Conservation (phyloP, 768 basidiomycete genomes). For the Mycena galopus region DNA sequence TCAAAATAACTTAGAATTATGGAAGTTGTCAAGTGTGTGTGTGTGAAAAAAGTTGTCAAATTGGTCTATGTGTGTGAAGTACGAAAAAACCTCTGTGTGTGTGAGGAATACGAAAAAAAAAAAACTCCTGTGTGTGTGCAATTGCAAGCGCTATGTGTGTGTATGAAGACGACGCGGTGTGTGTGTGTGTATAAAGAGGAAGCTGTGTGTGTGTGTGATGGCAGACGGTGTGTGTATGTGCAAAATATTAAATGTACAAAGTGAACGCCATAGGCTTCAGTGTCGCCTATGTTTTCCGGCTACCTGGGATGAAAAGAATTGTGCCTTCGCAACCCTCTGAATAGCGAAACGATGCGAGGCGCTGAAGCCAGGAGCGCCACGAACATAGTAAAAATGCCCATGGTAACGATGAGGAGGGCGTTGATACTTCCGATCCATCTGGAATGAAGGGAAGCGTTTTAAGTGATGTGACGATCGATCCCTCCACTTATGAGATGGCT, state of each 20-base stretch:
- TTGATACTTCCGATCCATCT: background rate
- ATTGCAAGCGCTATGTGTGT: background rate
- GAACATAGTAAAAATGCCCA: background rate
- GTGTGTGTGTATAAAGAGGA: background rate
- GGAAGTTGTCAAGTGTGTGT: background rate
- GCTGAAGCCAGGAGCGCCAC: no score
- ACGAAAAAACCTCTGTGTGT: no score
- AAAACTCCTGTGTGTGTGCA: no score
- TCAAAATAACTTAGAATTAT: background rate
- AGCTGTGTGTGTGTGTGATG: background rate
- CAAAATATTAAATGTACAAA: slow-evolving; percentile 23
- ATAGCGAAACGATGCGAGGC: no score
- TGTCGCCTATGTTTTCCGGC: no score
- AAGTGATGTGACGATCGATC: no score
- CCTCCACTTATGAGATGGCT: background rate
- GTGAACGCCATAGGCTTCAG: slow-evolving; percentile 10
- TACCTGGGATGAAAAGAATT: no score
- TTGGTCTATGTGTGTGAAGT: no score
- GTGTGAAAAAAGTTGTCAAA: no score
- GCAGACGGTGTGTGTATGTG: background rate
- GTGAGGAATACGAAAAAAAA: no score
- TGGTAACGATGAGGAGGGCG: background rate
- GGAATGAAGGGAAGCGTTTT: background rate
- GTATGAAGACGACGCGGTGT: background rate
- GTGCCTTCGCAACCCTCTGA: no score